These are phyloP conservation scores for Aspergillus alliaceus DNA, from an alignment of 2,329 filamentous ascomycete genomes.

Conservation along the genomic window DNA sequence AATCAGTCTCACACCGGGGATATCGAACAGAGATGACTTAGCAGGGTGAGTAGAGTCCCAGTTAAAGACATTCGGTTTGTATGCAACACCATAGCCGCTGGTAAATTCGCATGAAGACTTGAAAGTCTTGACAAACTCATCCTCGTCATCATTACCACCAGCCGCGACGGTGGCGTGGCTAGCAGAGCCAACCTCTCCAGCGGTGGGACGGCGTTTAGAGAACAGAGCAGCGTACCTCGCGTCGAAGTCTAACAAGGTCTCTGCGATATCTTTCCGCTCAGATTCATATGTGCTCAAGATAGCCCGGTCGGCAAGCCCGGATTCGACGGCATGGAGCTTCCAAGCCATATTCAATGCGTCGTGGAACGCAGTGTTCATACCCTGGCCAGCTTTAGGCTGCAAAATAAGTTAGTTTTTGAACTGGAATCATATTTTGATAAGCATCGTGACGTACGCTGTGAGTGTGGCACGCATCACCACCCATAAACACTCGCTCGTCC, in stretches of 20 bases:
- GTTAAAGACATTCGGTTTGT: conserved; percentile 79
- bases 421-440: not conserved
- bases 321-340: conserved; percentile 92
- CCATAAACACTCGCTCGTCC: conserved; percentile 66
- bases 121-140: conserved; percentile 85
- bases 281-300: conserved; percentile 82
- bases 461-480: conserved; percentile 65
- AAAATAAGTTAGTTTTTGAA: conserved; percentile 11
- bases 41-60: conserved; percentile 75
- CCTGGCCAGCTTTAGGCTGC: conserved; percentile 63
- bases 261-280: conserved; percentile 81
- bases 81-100: conserved; percentile 85
- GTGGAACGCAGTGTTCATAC: conserved; percentile 62
- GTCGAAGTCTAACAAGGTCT: conserved; percentile 82
- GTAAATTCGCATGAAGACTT: conserved; percentile 92
- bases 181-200: conserved; percentile 70
- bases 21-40: conserved; percentile 68
- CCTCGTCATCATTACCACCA: conserved; percentile 40
- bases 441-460: conserved; percentile 45
- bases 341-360: conserved; percentile 84
- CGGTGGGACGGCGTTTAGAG: conserved; percentile 72
- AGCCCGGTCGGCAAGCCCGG: conserved; percentile 72
- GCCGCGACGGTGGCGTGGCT: conserved; percentile 38
- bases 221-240: conserved; percentile 88
- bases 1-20: conserved; percentile 63